A percentile compares a stretch with the other conserved stretches of the same genome.
Conservation (phyloP, 1,139 yeast genomes). For the Protomyces arabidopsidicola region DNA sequence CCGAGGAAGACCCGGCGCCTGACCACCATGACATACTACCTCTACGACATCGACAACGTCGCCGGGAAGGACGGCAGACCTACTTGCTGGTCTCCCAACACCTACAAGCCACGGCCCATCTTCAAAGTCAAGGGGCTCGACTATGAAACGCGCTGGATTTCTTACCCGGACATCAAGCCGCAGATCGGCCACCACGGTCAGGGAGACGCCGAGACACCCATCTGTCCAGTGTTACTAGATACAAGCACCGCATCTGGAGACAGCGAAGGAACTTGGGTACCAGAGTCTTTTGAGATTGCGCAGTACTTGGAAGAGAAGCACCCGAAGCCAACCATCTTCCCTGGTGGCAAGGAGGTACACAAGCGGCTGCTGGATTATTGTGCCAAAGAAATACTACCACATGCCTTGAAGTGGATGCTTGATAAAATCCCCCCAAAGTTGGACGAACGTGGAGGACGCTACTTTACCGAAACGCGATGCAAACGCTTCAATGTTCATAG, state of each 20-base stretch:
- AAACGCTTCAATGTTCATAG: neutral
- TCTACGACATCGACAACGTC: conserved; percentile 2
- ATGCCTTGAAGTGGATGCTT: neutral
- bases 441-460: conserved; percentile 2
- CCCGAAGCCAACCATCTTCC: conserved; percentile 6
- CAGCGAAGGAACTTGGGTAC: neutral
- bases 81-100: conserved; percentile 9
- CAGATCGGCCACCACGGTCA: neutral
- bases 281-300: conserved; percentile 1
- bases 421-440: neutral
- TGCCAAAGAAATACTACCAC: neutral
- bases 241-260: neutral
- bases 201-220: neutral
- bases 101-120: conserved; percentile 1
- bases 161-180: conserved; percentile 2
- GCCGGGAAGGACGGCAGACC: neutral
- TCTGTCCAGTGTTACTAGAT: neutral
- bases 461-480: conserved; percentile 1
- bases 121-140: neutral
- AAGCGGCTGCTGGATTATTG: neutral
- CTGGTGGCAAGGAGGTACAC: conserved; percentile 5
- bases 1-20: neutral
- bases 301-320: conserved; percentile 1
- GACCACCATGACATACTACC: neutral
- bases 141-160: conserved; percentile 5